Conservation (phyloP, 257 asterid species). For the Nicotiana knightiana region DNA sequence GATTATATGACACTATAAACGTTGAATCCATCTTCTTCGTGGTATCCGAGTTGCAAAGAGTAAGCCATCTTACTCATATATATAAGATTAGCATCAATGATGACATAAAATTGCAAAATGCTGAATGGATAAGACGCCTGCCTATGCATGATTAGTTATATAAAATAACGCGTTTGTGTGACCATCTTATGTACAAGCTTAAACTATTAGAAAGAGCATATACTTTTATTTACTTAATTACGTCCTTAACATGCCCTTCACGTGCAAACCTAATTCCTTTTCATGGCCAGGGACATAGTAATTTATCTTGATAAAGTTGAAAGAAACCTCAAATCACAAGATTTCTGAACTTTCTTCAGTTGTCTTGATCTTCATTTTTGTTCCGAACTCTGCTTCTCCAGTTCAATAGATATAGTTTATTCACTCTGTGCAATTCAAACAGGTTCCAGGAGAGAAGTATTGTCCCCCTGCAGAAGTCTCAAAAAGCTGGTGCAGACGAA, state of each 20-base stretch:
- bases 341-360: neutral
- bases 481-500: slow-evolving; percentile 56
- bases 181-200: no score
- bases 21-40: slow-evolving; percentile 50
- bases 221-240: no score
- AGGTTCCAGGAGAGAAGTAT: slow-evolving; percentile 59
- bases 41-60: slow-evolving; percentile 58
- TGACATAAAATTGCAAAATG: neutral
- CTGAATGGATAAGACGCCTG: neutral
- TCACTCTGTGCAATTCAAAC: neutral
- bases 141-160: neutral
- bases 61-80: slow-evolving; percentile 11
- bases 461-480: slow-evolving; percentile 54
- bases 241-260: no score
- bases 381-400: neutral
- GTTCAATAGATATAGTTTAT: neutral
- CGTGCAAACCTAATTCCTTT: no score
- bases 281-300: no score
- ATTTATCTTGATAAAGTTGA: neutral
- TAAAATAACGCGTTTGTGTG: neutral
- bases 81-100: neutral
- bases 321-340: neutral
- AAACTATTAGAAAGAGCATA: no score
- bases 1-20: slow-evolving; percentile 54
- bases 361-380: neutral